A percentile compares a stretch with the other conserved stretches of the same genome.
Evolutionary conservation across 2,329 filamentous ascomycete species (phyloP).

Genomic region (Eurotiales sp.): DNA sequence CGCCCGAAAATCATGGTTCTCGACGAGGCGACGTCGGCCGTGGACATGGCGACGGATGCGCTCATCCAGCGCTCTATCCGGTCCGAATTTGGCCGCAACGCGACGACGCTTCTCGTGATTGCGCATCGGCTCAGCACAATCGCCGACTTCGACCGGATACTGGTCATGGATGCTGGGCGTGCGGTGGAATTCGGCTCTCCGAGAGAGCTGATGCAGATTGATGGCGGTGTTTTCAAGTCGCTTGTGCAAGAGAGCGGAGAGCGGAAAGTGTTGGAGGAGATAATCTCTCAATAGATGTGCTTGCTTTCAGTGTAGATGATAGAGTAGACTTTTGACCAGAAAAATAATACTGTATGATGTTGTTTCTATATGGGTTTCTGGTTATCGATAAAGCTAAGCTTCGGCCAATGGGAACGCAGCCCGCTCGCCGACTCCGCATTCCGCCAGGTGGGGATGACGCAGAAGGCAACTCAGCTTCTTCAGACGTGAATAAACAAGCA

Average conservation of each 20-base stretch:
- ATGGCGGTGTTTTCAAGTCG: slow-evolving; percentile 11
- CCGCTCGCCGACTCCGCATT: neutral
- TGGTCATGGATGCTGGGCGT: slow-evolving; percentile 49
- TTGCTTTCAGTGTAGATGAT: no score
- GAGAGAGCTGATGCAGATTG: slow-evolving; percentile 14
- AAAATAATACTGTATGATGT: no score
- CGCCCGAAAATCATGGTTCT: slow-evolving; percentile 70
- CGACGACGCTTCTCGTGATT: slow-evolving; percentile 64
- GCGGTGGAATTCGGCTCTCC: slow-evolving; percentile 14
- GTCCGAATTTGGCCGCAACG: slow-evolving; percentile 55
- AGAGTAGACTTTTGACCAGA: no score
- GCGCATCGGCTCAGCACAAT: slow-evolving; percentile 70
- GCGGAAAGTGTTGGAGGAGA: slow-evolving; percentile 11
- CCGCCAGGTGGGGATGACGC: no score
- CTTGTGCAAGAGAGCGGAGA: slow-evolving; percentile 15
- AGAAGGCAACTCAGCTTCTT: no score
- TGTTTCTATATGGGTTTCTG: no score
- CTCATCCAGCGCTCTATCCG: slow-evolving; percentile 68
- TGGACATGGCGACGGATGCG: slow-evolving; percentile 68
- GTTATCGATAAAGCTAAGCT: neutral
- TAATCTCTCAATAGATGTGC: slow-evolving; percentile 7
- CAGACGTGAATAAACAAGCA: no score
- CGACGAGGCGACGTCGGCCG: slow-evolving; percentile 70
- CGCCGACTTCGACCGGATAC: slow-evolving; percentile 67
- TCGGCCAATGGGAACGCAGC: slow-evolving; percentile 8